These are phyloP conservation scores for Paspalum vaginatum DNA, from an alignment of 176 grass and related monocot genomes.

Conservation along the genomic window DNA sequence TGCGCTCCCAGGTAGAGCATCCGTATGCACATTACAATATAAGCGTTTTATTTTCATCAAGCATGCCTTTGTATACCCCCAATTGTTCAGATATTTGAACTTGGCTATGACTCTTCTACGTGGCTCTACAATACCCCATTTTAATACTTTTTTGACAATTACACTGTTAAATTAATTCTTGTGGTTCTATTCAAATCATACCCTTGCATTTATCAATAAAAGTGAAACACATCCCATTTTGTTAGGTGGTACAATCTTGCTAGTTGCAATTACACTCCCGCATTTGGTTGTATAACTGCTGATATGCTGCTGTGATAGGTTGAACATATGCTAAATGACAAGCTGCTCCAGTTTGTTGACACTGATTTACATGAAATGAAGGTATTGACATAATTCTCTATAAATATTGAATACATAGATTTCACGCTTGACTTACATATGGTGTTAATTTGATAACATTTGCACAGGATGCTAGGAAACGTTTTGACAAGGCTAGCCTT, in stretches of 20 bases:
- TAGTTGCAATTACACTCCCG: constrained; percentile 1
- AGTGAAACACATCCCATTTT: constrained; percentile 1
- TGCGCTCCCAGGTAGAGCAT: constrained; percentile 89
- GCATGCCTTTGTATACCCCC: neutral
- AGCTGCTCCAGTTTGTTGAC: constrained; percentile 95
- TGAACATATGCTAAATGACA: constrained; percentile 97
- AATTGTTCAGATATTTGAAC: neutral
- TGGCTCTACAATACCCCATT: neutral
- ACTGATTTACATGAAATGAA: constrained; percentile 94
- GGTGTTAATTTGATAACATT: constrained; percentile 34
- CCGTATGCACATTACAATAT: neutral
- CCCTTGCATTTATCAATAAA: neutral
- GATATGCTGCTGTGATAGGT: constrained; percentile 57
- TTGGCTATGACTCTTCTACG: neutral
- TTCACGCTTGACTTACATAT: constrained; percentile 36
- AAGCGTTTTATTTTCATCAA: neutral
- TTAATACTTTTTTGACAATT: neutral
- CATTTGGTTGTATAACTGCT: constrained; percentile 34
- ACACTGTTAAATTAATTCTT: neutral
- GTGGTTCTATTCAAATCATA: neutral
- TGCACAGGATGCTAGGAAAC: constrained; percentile 83
- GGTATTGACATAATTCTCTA: constrained; percentile 46
- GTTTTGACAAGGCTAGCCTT: constrained; percentile 97
- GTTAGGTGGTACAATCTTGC: constrained; percentile 4
- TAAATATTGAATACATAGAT: constrained; percentile 10